Conservation (phyloP, 2,329 filamentous ascomycete species). For the Hypoxylon sp. region DNA sequence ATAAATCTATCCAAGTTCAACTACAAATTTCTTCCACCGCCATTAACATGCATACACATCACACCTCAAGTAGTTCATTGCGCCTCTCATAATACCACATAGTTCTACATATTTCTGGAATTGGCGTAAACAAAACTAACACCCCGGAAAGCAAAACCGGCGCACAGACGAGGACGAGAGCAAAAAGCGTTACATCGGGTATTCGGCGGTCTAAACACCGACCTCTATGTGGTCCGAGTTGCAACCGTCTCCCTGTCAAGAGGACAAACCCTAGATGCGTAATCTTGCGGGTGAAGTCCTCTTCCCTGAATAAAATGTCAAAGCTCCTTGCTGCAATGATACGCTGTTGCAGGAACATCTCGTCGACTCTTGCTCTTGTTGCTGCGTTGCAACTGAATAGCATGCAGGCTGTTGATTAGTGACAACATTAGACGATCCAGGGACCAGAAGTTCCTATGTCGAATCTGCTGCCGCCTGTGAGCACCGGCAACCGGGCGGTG, state of each 20-base stretch:
- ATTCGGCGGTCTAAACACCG: conserved; percentile 19
- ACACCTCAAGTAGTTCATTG: background rate
- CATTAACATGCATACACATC: background rate
- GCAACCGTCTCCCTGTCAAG: conserved; percentile 28
- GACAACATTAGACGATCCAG: conserved; percentile 13
- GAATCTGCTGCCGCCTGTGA: conserved; percentile 18
- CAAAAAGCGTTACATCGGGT: conserved; percentile 33
- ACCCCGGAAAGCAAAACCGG: conserved; percentile 18
- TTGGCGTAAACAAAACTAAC: conserved; percentile 18
- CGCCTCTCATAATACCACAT: background rate
- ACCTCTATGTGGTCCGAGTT: conserved; percentile 35
- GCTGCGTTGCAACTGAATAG: conserved; percentile 25
- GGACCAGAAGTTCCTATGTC: conserved; percentile 9
- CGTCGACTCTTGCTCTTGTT: conserved; percentile 24
- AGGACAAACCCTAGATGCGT: conserved; percentile 15
- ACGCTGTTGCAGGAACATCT: conserved; percentile 38
- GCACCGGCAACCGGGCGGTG: conserved; percentile 18
- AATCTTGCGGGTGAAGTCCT: conserved; percentile 9
- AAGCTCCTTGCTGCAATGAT: conserved; percentile 38
- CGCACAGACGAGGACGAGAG: conserved; percentile 34
- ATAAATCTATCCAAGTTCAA: conserved; percentile 1
- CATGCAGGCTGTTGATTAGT: conserved; percentile 16
- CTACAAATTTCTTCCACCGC: background rate
- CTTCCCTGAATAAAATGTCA: conserved; percentile 27
- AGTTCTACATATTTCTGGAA: background rate